Conservation (phyloP, 202 grass and related monocot species). For the Bolboschoenoplectus hybrid region DNA sequence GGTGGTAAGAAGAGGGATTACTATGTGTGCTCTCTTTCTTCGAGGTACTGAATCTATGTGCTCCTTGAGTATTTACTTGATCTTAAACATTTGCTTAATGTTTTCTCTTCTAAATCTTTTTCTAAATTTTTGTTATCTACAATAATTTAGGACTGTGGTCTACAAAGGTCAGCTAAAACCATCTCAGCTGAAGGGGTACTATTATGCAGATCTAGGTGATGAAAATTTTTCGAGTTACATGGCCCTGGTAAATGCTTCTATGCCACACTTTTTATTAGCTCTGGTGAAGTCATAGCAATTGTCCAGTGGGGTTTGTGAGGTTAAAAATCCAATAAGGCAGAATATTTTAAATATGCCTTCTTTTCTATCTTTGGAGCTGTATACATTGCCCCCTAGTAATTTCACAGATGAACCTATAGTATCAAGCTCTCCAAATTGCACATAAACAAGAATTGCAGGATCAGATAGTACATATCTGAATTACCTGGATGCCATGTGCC, state of each 20-base stretch:
- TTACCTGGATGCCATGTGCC: not conserved
- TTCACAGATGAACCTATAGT: not conserved
- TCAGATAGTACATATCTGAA: not conserved
- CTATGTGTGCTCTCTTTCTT: slow-evolving; percentile 91
- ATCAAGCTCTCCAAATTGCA: slow-evolving; percentile 32
- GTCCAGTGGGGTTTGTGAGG: slow-evolving; percentile 12
- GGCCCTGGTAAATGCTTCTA: slow-evolving; percentile 92
- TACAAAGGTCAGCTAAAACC: slow-evolving; percentile 95
- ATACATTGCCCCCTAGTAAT: slow-evolving; percentile 35
- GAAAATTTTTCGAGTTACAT: slow-evolving; percentile 94
- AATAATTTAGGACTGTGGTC: slow-evolving; percentile 71
- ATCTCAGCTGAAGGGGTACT: slow-evolving; percentile 77
- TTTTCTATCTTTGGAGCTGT: slow-evolving; percentile 34
- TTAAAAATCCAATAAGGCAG: not conserved
- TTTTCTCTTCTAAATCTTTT: slow-evolving; percentile 30
- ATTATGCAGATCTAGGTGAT: slow-evolving; percentile 89
- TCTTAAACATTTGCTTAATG: slow-evolving; percentile 14
- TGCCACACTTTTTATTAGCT: slow-evolving; percentile 12
- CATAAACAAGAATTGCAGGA: slow-evolving; percentile 28
- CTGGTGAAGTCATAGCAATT: slow-evolving; percentile 16
- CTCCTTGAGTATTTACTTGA: slow-evolving; percentile 11
- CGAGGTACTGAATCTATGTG: slow-evolving; percentile 60
- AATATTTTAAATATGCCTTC: slow-evolving; percentile 10
- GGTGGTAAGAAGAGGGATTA: slow-evolving; percentile 81
- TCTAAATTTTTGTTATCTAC: slow-evolving; percentile 39